Base-by-base conservation (phyloP, 1,139 yeast species). In the Hyphopichia pseudoburtonii region DNA sequence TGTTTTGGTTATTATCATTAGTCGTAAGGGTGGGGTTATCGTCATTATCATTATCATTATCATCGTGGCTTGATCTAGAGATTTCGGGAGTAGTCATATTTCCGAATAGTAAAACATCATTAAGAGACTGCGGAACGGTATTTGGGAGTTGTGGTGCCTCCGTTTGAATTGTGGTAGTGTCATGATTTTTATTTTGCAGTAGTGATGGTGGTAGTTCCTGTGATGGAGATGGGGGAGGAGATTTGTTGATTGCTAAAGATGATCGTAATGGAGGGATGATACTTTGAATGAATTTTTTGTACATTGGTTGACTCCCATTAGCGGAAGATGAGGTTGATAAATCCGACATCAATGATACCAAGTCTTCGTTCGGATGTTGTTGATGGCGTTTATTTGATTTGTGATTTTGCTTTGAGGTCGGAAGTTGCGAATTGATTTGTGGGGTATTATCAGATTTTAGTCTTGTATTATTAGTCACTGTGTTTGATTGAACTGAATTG, bases 181-280 rank as follows among this genome's bases (percentile, higher is more conserved):
- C 10, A 7, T 7, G 23, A 21, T 7, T 21, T 10, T 7, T 21
- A 10, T 21, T 21, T 21, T 7, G 7, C 23, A 21, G 23, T 21
- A 10, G 10, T 21, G 23, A 21, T 21, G 23, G 23, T 21, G 23
- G 10, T 21, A 10, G 10, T 21, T 7, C 7, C 9, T 7, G 10
- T 21, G 23, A 21, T 21, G 23, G 10, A 7, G 23, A 21, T 21
- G 23, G 23, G 6, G 16, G 28, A n/a, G 28, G 28, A 3, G 40
- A 25, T 28, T 32, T 28, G 15, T 41, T 28, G 19, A 38, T 34
- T 14, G 40, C 18, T 15, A 50, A 24, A 7, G 47, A 36, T 2
- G 37, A 24, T 26, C 40, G 51, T 11, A 46, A 35, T 5, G 54
- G 50, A 2, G 56, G 54, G 1, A 50, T 38, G 9, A 50, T 34